Conservation (phyloP, 495 filamentous ascomycete genomes). For the Lophiotrema nucula region DNA sequence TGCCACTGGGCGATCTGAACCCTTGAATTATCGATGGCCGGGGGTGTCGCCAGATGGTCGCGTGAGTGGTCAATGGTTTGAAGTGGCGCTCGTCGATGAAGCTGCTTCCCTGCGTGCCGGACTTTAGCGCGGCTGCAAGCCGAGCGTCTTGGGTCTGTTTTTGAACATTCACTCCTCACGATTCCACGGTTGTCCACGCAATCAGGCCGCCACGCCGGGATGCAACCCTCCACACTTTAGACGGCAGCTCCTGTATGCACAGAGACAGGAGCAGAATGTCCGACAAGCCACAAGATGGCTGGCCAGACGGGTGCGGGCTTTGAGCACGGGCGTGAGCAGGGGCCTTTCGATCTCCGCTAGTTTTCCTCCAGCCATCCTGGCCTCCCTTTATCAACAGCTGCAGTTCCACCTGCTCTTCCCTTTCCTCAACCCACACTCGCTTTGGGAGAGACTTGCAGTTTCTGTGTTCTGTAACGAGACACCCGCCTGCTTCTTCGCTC, state of each 20-base stretch:
- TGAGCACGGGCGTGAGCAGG: constrained; percentile 7
- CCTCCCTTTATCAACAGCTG: constrained; percentile 18
- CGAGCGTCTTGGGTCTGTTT: background rate
- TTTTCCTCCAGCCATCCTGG: constrained; percentile 17
- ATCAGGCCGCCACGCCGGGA: background rate
- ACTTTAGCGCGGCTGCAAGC: background rate
- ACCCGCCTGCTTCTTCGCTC: constrained; percentile 2
- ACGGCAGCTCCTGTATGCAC: background rate
- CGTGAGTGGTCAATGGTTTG: no score
- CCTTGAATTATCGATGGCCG: background rate
- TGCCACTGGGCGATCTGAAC: background rate
- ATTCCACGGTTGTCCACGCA: background rate
- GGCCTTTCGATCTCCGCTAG: constrained; percentile 11
- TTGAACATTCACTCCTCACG: background rate
- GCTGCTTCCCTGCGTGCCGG: background rate
- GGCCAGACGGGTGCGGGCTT: background rate
- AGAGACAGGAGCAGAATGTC: no score
- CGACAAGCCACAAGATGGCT: background rate
- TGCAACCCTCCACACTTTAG: background rate
- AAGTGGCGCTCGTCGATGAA: background rate
- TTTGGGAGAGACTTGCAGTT: constrained; percentile 7
- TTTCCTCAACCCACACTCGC: constrained; percentile 29
- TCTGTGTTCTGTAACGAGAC: background rate
- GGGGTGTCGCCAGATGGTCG: background rate
- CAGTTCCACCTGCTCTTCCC: background rate